Evolutionary conservation across 2,329 filamentous ascomycete species (phyloP), one percentile per base, ranked within the genome.

Genomic region (Aspergillus caelatus): DNA sequence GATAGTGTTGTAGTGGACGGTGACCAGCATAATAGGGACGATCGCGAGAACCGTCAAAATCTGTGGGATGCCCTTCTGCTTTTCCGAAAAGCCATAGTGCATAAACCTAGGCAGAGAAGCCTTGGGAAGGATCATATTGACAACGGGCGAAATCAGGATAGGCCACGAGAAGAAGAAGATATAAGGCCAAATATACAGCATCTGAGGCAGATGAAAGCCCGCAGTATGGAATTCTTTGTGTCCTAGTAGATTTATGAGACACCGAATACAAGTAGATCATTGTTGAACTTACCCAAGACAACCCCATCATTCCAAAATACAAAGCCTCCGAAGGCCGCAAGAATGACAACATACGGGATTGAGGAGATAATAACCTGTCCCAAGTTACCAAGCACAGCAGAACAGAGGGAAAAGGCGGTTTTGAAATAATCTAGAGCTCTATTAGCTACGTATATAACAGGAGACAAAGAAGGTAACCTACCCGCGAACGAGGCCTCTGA

Each of bases 221-320:
- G 94, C 93, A 36, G 95, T 85, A 73, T 99, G 95, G 73, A 97
- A 97, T 30, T 92, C 90, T 79, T 97, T 98, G 79, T 99, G 95
- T 43, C 94, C 92, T 93, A 61, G 12, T 4, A 23, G 16, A 57
- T 30, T 36, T 34, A n/a, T 48, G 55, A 62, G 55, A 8, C 52
- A 30, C 53, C 28, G 57, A 34, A 61, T 34, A 57, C 48, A 39
- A 46, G 6, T 30, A 34, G 53, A 36, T 46, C 16, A 39, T 7
- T 23, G 8, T 21, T n/a, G 28, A 58, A 62, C 82, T 68, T 80
- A 91, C 92, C 94, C 3, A 99, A 86, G 1, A 98, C 95, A 21
- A 99, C 94, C 12, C 94, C 90, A 8, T 91, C 91, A 71, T 99
- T 99, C 91, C 91, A 95, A 10, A 85, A 70, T 0, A 98, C 89